Evolutionary conservation across 768 basidiomycete species (phyloP), one percentile per base, ranked within the genome.

Genomic region (Cyathus striatus): DNA sequence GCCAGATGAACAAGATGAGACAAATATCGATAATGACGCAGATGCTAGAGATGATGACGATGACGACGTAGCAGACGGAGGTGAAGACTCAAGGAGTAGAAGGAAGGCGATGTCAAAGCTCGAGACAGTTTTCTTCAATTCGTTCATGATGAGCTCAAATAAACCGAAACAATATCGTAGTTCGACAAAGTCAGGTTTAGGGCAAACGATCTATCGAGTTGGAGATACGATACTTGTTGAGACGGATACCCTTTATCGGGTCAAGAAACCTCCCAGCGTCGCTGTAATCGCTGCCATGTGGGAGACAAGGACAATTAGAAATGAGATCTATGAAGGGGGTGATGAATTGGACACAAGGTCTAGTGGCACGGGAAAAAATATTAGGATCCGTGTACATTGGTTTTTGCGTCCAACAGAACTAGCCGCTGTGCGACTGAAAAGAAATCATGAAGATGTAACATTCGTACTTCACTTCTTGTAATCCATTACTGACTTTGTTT

Each of bases 261-360:
- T 61, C 22, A 70, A 61, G 43, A 67, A 57, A 24, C 65, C 66
- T 9, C 76, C 79, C 0, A 87, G 85, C 48, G 64, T 88, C 40
- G 88, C 77, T 3, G 79, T 88, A 32, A 80, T 90, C 37, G 64
- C 76, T 14, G 68, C 82, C 0, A 76, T 90, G 69, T 89, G 85
- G 83, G 76, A 84, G 42, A 63, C 66, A 2, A 50, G 60, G 53
- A 49, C 44, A 37, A 56, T 58, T 41, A 9, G 9, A 10, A 18
- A 10, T 18, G 63, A 43, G 2, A 63, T 61, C 6, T 55, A 55
- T 0, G 60, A 50, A 6, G 52, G 41, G 18, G 59, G 65, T 25
- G 55, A 56, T n/a, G 58, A 63, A 24, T 54, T 53, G n/a, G n/a
- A n/a, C n/a, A n/a, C n/a, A n/a, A n/a, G n/a, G n/a, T n/a, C n/a